These are phyloP conservation scores for Diaporthe ampelina DNA, from an alignment of 2,329 filamentous ascomycete genomes.

Conservation along the genomic window DNA sequence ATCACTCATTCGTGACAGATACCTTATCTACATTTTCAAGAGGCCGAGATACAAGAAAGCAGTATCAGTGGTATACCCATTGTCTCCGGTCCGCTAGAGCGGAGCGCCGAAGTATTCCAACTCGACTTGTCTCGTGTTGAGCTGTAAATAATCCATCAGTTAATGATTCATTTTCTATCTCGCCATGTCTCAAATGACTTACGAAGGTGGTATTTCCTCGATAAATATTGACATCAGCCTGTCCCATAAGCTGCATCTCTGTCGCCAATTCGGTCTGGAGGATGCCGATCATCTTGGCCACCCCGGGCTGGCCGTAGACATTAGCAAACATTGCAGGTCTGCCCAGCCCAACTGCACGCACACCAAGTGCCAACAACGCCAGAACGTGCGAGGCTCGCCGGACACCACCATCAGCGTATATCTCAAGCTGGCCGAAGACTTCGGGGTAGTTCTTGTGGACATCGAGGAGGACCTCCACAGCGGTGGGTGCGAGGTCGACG, in stretches of 20 bases:
- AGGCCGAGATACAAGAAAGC: too few relatives aligned
- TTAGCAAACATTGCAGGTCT: constrained; percentile 9
- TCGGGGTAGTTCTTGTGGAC: constrained; percentile 57
- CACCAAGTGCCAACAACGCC: constrained; percentile 62
- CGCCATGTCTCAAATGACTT: background rate
- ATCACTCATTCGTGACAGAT: background rate
- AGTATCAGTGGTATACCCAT: background rate
- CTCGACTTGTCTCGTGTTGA: background rate
- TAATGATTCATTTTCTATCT: background rate
- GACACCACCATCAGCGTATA: constrained; percentile 64
- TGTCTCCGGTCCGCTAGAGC: background rate
- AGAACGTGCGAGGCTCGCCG: constrained; percentile 62
- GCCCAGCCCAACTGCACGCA: constrained; percentile 61
- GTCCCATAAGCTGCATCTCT: background rate
- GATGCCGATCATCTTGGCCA: constrained; percentile 10
- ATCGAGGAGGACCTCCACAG: constrained; percentile 60
- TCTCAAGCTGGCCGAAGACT: constrained; percentile 52
- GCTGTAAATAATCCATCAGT: background rate
- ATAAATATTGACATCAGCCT: background rate
- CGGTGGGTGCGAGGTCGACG: constrained; percentile 60
- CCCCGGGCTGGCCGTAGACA: background rate
- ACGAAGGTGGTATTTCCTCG: background rate
- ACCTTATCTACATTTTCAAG: background rate
- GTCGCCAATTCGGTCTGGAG: background rate
- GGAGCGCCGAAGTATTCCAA: constrained; percentile 11